Evolutionary conservation across 2,329 filamentous ascomycete species (phyloP), one percentile per base, ranked within the genome.

Genomic region (Aspergillus versicolor): DNA sequence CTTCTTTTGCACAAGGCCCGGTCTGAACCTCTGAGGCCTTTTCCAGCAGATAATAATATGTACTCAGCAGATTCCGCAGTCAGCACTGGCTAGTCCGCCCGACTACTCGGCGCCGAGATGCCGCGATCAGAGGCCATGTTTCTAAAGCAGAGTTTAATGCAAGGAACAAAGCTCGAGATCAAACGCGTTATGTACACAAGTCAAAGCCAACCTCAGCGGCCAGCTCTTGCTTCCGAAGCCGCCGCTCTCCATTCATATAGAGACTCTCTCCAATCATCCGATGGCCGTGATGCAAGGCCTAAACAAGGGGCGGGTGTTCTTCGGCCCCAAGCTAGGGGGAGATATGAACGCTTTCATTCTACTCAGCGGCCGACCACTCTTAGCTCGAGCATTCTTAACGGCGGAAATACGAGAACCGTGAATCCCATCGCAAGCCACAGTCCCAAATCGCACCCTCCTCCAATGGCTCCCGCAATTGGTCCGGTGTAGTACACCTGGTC

Each of bases 401-500:
- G 67, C 3, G 74, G 72, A 61, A 74, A 77, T 0, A 63, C 63
- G 21, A 73, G 22, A 30, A 65, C 66, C 0, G 75, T 69, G 60
- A 76, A 76, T 8, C 65, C 67, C 13, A 69, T 65, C 1, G 64
- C 72, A 15, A 74, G 61, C 72, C 73, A 75, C 4, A 73, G 62
- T 1, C 75, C 75, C 54, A 76, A 46, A 54, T 77, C 74, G 34
- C 69, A 67, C 2, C 71, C 74, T 8, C 67, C 66, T 2, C 64
- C 59, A 27, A 74, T 64, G 32, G 58, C 47, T 32, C 63, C 60
- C 34, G 73, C 73, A 49, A 77, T 61, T 2, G 74, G 71, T 2
- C 75, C 75, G 11, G 65, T 65, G 55, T 73, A 77, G 60, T 73
- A 77, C 13, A 67, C 62, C 69, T 77, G 74, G 37, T 71, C 61